Base-by-base conservation (phyloP, 371 early-diverging fungal species). In the Caulochytrium protostelioides region DNA sequence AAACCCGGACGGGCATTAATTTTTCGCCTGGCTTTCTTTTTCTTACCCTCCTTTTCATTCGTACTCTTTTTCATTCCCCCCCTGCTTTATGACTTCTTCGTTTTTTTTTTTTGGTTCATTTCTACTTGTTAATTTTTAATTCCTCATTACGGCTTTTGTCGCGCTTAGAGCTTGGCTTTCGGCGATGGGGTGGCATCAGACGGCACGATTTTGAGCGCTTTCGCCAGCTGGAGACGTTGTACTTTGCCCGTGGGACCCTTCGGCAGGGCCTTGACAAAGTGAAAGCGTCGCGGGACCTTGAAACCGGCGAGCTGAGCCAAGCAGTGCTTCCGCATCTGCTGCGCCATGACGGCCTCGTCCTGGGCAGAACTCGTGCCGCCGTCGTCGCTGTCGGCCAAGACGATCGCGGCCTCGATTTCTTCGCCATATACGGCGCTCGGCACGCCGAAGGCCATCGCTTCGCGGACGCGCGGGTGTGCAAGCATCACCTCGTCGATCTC, bases 211-310 rank as follows among this genome's bases (percentile, higher is more conserved):
- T n/a, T n/a, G n/a, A n/a, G n/a, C n/a, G n/a, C n/a, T n/a, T n/a
- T n/a, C n/a, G n/a, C n/a, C n/a, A n/a, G n/a, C n/a, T n/a, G n/a
- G n/a, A n/a, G n/a, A 31, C 72, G 59, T 44, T 70, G 71, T 13
- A 74, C 58, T 39, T 74, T 79, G 26, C 77, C 79, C 2, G 76
- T 80, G 20, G 76, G 76, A 0, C 79, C 77, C 42, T 76, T 70
- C 8, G 79, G 83, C 50, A 82, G 57, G 18, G 49, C 34, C 2
- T 63, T 55, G 7, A 74, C 73, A 22, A 85, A 55, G 49, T 71
- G 77, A 22, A 83, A 47, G 32, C 62, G 62, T 43, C 74, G 70
- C 26, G 83, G 83, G 2, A 76, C 60, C 50, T 82, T 83, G 52
- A 81, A 83, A 32, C 58, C 58, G 15, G 80, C 75, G n/a, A 85